phyloP scores from a whole-genome alignment of 2,329 filamentous ascomycete species.

The Lecanicillium sp. region DNA sequence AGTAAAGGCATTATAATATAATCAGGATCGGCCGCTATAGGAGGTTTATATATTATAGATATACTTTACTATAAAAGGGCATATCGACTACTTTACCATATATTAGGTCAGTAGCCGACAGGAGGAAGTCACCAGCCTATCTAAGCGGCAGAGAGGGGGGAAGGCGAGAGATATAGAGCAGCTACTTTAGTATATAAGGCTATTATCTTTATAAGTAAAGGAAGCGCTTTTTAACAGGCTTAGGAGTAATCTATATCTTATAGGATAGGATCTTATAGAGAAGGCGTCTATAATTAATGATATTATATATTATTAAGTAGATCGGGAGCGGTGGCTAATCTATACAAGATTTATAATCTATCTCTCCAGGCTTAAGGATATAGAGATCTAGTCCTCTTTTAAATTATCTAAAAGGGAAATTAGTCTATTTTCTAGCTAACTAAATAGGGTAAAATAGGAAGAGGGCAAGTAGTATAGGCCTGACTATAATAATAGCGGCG shows the following conservation, averaged over 20 bases:
- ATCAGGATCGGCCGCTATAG: conserved; percentile 1
- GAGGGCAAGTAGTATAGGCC: too few relatives aligned
- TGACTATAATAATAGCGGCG: too few relatives aligned
- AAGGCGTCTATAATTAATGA: conserved; percentile 1
- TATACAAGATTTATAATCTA: background rate
- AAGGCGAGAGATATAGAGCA: too few relatives aligned
- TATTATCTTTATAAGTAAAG: background rate
- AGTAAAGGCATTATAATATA: background rate
- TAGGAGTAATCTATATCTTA: background rate
- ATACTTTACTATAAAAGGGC: conserved; percentile 6
- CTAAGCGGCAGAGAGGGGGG: too few relatives aligned
- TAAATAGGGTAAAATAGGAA: too few relatives aligned
- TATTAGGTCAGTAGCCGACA: background rate
- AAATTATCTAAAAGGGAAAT: background rate
- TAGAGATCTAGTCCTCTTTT: conserved; percentile 2
- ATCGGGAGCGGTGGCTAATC: conserved; percentile 1
- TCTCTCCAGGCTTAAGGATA: conserved; percentile 1
- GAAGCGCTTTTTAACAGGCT: background rate
- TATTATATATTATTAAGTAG: background rate
- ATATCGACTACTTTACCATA: conserved; percentile 5
- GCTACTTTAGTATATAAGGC: too few relatives aligned
- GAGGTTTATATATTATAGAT: conserved; percentile 4
- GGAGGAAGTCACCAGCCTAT: background rate
- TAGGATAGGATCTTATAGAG: background rate
- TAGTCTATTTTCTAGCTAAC: background rate